Base-by-base conservation (phyloP, 768 basidiomycete genomes). In the Macrocybe gigantea region DNA sequence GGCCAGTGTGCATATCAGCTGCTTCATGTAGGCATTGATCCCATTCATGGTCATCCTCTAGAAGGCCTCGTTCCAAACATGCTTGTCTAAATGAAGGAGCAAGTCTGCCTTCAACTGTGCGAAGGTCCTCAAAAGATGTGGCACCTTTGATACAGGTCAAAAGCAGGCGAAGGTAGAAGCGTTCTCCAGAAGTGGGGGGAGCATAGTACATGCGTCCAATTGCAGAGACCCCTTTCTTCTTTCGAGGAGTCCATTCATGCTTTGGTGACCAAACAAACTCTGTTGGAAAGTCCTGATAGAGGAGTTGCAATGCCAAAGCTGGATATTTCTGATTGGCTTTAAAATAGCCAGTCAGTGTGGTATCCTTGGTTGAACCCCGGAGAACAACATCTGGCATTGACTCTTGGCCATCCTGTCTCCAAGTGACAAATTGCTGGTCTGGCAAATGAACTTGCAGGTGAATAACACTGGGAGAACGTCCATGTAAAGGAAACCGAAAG, bases 31-130 rank as follows among this genome's bases (percentile, higher is more conserved):
- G 55, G 48, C 72, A 74, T 12, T 48, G 54, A 0, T 51, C 35
- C 70, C 71, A 74, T 53, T 77, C 75, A 0, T 60, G 54, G 56
- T 77, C 72, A 59, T 73, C 65, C 36, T 70, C 61, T 0, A 70
- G 47, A 0, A 72, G 53, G 0, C 70, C 69, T 2, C 58, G 49
- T 5, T 63, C 64, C 15, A 57, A 54, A 41, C 70, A 71, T 11
- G 69, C 71, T 5, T 54, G 62, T 13, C 57, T 50, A 38, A 63
- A 71, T 1, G 68, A 60, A 0, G 53, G 45, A 54, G 37, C 55
- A 53, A 5, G 33, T 2, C 44, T 35, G 0, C 53, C 55, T 14
- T 56, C 29, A 32, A 41, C 49, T 5, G 60, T 56, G 3, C 49
- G 45, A 1, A 59, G 41, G 31, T 60, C 54, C 2, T 45, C 42